Conservation (phyloP, 2,329 filamentous ascomycete species). For the Incumbomyces lentus region DNA sequence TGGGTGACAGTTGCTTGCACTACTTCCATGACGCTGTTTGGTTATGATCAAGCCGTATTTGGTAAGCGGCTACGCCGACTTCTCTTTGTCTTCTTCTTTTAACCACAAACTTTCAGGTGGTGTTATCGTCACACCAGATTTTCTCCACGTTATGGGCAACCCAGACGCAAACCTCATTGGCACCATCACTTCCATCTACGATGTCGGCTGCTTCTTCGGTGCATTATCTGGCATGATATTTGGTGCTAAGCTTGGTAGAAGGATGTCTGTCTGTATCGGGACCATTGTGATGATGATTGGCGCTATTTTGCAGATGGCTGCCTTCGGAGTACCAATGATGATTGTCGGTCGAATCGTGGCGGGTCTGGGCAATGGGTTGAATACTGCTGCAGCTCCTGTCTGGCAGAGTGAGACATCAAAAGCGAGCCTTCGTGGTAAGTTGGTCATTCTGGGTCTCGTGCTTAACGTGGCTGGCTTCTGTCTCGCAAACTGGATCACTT, state of each 20-base stretch:
- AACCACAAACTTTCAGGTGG: too few species aligned
- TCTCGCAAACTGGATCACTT: slow-evolving; percentile 33
- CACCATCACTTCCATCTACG: slow-evolving; percentile 31
- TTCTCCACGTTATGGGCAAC: slow-evolving; percentile 21
- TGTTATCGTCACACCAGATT: slow-evolving; percentile 25
- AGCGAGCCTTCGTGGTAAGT: slow-evolving; percentile 39
- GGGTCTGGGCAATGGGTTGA: slow-evolving; percentile 25
- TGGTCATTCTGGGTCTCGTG: slow-evolving; percentile 44
- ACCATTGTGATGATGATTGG: slow-evolving; percentile 34
- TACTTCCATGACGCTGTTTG: slow-evolving; percentile 12
- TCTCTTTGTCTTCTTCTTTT: too few species aligned
- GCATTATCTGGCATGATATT: slow-evolving; percentile 41
- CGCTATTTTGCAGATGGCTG: slow-evolving; percentile 32
- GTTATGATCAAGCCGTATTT: slow-evolving; percentile 29
- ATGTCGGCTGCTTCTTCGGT: slow-evolving; percentile 41
- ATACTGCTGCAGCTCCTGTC: slow-evolving; percentile 31
- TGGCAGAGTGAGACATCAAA: slow-evolving; percentile 39
- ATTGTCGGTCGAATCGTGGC: slow-evolving; percentile 39
- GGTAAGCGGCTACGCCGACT: slow-evolving; percentile 12
- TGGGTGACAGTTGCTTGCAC: too few species aligned
- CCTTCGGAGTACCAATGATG: slow-evolving; percentile 32
- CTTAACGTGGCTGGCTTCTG: slow-evolving; percentile 43
- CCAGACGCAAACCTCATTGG: slow-evolving; percentile 13
- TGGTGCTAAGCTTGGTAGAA: slow-evolving; percentile 40
- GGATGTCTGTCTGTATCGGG: slow-evolving; percentile 32